Base-by-base conservation (phyloP, 768 basidiomycete genomes). In the Tricholoma flavovirens region DNA sequence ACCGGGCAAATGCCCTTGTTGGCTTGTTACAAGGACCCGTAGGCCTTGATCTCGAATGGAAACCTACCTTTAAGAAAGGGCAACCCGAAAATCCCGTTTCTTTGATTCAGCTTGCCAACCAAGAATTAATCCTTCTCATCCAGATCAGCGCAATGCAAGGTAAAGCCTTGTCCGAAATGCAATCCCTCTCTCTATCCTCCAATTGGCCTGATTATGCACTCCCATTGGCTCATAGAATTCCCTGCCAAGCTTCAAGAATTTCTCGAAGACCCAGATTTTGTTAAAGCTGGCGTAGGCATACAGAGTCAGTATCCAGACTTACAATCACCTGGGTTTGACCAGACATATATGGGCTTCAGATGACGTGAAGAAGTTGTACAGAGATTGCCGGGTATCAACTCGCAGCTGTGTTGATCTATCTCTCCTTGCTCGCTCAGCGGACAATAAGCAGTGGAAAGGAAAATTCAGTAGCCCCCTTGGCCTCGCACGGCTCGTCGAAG, bases 11-110 rank as follows among this genome's bases (percentile, higher is more conserved):
- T 42, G 58, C 70, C 0, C 61, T 57, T 0, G 42, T 79, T 10
- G 58, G 60, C 22, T 43, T 57, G 32, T 72, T 75, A 56, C 43
- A 60, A 26, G 73, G 71, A 15, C 63, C 74, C 22, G 71, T 81
- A 50, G 90, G 90, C 24, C 83, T 92, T 59, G 90, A 93, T 64
- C 73, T 89, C 35, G 90, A 93, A 69, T 92, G 90, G 89, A 82
- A 78, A 57, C 90, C 90, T 0, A 81, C 64, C 17, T 83, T 70
- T 61, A 59, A 60, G 46, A 83, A 81, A 64, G 82, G 84, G 17
- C 64, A 69, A 22, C 63, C 69, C 24, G 79, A 84, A 67, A 87
- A 91, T 64, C 86, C 77, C 21, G 84, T 88, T 17, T 83, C 90
- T 2, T 76, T 92, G 21, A 76, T 92, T 3, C 90, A 93, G 65